phyloP scores from a whole-genome alignment of 148 eudicot species.

The Rhododendron griersonianum region DNA sequence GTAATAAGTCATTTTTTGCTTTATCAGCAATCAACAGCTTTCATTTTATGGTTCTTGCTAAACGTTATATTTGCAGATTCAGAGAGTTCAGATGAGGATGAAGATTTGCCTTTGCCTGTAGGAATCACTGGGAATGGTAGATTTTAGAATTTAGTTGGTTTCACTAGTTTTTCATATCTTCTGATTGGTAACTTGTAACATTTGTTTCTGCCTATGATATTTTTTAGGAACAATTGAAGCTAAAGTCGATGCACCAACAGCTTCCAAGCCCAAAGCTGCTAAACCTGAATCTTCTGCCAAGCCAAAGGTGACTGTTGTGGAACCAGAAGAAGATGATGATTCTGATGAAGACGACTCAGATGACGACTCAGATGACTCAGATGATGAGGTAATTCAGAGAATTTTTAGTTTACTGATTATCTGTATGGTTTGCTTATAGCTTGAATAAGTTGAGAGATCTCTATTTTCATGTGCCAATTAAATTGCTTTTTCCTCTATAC shows the following conservation, averaged over 20 bases:
- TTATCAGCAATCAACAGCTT: not conserved
- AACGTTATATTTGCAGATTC: conserved; percentile 3
- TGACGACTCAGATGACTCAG: conserved; percentile 7
- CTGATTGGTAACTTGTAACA: not conserved
- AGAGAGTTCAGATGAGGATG: conserved; percentile 28
- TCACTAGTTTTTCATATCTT: not conserved
- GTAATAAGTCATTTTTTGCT: not conserved
- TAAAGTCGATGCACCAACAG: not conserved
- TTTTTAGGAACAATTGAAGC: conserved; percentile 22
- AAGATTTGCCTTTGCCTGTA: conserved; percentile 14
- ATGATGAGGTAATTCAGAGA: not conserved
- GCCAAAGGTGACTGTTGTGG: conserved; percentile 27
- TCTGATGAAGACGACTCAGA: conserved; percentile 39
- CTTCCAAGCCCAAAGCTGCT: conserved; percentile 20
- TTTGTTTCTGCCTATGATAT: not conserved
- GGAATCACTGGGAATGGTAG: conserved; percentile 30
- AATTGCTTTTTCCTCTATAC: not conserved
- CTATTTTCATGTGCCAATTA: not conserved
- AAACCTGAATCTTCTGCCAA: conserved; percentile 32
- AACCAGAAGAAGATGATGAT: conserved; percentile 30
- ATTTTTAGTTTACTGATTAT: not conserved
- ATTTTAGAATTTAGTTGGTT: not conserved
- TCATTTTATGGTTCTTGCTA: not conserved
- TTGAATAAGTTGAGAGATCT: not conserved
- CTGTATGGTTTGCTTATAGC: not conserved